Percentiles rank a stretch among this genome's conserved stretches.
phyloP scores from a whole-genome alignment of 768 basidiomycete species.

The Cyathus striatus region DNA sequence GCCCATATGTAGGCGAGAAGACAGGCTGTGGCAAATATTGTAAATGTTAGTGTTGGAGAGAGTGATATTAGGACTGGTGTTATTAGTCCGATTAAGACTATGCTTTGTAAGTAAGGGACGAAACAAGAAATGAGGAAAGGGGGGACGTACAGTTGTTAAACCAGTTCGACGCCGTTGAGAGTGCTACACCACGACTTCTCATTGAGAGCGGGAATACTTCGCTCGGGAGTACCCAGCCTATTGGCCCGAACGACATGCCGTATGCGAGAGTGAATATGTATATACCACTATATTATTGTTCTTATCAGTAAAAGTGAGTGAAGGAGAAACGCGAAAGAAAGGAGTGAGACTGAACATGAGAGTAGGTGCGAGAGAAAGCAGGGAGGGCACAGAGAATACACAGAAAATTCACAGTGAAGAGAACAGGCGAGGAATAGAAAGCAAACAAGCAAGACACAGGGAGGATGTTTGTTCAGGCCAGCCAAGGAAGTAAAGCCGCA shows the following conservation, averaged over 20 bases:
- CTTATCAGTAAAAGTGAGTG: background rate
- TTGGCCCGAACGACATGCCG: slow-evolving; percentile 72
- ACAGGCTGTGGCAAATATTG: slow-evolving; percentile 61
- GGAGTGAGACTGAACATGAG: no score
- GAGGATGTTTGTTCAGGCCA: no score
- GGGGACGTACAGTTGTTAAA: slow-evolving; percentile 62
- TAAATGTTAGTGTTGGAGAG: slow-evolving; percentile 68
- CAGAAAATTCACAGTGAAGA: no score
- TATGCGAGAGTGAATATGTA: slow-evolving; percentile 77
- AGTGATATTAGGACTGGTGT: slow-evolving; percentile 62
- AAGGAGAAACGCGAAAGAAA: background rate
- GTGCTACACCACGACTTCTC: slow-evolving; percentile 75
- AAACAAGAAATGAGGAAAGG: background rate
- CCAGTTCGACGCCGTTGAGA: slow-evolving; percentile 87
- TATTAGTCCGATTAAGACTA: slow-evolving; percentile 72
- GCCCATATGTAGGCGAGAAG: slow-evolving; percentile 68
- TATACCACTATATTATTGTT: slow-evolving; percentile 37
- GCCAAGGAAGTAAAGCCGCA: no score
- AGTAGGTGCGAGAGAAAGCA: no score
- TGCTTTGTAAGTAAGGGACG: background rate
- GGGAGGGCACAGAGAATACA: no score
- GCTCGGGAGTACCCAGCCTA: slow-evolving; percentile 80
- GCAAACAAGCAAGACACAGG: no score
- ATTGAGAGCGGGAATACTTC: slow-evolving; percentile 80
- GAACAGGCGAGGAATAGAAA: no score